A percentile compares a stretch with the other conserved stretches of the same genome.
These are phyloP conservation scores for Taiozyma sp. DNA, from an alignment of 1,139 yeast species.

Conservation along the genomic window DNA sequence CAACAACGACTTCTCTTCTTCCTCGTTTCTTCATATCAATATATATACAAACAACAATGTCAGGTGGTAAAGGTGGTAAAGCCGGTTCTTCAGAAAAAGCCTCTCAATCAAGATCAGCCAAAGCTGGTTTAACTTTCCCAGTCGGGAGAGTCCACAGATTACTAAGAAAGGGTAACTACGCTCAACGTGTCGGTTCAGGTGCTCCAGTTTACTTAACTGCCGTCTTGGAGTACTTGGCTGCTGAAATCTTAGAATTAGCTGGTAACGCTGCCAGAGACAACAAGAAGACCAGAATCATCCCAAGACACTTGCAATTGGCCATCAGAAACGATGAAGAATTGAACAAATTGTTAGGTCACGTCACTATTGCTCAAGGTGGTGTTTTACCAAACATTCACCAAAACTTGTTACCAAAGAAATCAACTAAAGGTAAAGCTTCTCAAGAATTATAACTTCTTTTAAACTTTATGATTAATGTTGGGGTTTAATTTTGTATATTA, in stretches of 20 bases:
- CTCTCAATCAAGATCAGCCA: constrained; percentile 95
- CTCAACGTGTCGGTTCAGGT: constrained; percentile 99
- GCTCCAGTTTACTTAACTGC: constrained; percentile 96
- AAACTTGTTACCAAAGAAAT: constrained; percentile 94
- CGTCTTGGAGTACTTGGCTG: constrained; percentile 92
- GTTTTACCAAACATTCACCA: constrained; percentile 97
- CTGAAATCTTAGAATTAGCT: constrained; percentile 96
- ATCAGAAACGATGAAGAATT: constrained; percentile 98
- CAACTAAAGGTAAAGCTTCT: constrained; percentile 76
- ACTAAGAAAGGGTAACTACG: constrained; percentile 96
- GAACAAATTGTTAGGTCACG: constrained; percentile 90
- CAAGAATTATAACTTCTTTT: constrained; percentile 61
- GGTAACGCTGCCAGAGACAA: constrained; percentile 99
- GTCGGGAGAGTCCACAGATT: constrained; percentile 99
- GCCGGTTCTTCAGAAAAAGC: constrained; percentile 92
- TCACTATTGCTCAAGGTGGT: constrained; percentile 98
- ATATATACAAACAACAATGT: constrained; percentile 46
- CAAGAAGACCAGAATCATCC: constrained; percentile 97
- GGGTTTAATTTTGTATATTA: constrained; percentile 25
- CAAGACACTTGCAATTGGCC: constrained; percentile 97
- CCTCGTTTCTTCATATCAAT: constrained; percentile 4
- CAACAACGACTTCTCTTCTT: not conserved
- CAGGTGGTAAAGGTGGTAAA: constrained; percentile 98
- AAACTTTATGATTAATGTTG: constrained; percentile 13
- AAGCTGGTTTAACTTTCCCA: constrained; percentile 99